Base-by-base conservation (phyloP, 169 alveolate genomes). In the Plasmodium fragile region DNA sequence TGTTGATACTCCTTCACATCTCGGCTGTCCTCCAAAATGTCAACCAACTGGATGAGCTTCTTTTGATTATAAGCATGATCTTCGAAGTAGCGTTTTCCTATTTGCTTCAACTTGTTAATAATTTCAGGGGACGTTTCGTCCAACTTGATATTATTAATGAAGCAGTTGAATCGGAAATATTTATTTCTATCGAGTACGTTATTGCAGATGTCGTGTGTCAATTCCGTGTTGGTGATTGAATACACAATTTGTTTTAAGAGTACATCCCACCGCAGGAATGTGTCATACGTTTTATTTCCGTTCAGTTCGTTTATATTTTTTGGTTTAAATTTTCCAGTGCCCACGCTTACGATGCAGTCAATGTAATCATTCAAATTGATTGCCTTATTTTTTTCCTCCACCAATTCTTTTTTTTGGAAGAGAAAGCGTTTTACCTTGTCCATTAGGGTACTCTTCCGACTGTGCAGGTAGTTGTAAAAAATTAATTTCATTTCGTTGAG, bases 301-400 rank as follows among this genome's bases (percentile, higher is more conserved):
- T 30, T 73, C 43, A 80, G 52, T 80, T 89, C 84, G 91, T 71
- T 25, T 59, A 80, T 90, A 36, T 59, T 71, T 81, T 94, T 82
- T 4, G 92, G 82, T 52, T 85, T 65, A 73, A 92, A 93, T 71
- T 81, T 91, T 3, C 98, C 98, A 18, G 97, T 97, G 10, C 98
- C 98, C 13, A 97, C 92, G 83, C 97, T 95, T 39, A 97, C 98
- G 78, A 97, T 82, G 3, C 93, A 83, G 75, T 97, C 98, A 34
- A 96, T 92, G 82, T 91, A 91, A 39, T 91, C 84, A 77, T 91
- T 91, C 49, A 91, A 39, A 55, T 91, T 81, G 16, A 81, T 81
- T 41, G 87, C 55, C 11, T 91, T 71, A 34, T 91, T 39, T 91
- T 80, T 69, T 81, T 52, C 78, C 1, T 69, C 59, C 13, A 55